Evolutionary conservation across 106 monocot genomes (phyloP), one percentile per base, ranked within the genome.

Genomic region (Dendrobium catenatum): DNA sequence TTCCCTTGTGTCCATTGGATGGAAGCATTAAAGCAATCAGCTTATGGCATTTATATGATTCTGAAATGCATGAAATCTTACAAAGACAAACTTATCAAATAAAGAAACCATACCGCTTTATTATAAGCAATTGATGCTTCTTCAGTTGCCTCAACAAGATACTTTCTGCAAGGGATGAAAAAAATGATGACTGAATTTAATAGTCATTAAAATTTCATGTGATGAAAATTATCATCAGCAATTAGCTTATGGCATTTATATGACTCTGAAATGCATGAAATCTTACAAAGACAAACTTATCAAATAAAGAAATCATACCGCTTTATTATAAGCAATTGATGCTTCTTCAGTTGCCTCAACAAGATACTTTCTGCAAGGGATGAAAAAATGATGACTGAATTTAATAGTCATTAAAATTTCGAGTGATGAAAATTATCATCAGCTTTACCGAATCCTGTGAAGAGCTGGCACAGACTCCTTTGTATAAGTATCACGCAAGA

Each of bases 41-140:
- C 55, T 5, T 56, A 54, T 8, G 15, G 5, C 54, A 54, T 54
- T 54, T 54, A 10, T 56, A 61, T 61, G 22, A 51, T 0, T 16
- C 51, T 13, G 51, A 51, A 51, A 51, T 51, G 13, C 51, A 51
- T 51, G 10, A 13, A 51, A 51, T 26, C 64, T 64, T 64, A 31
- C 0, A 37, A 70, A 2, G 37, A 31, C 33, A 76, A 80, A 77
- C 15, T 67, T 81, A 41, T 17, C 2, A 33, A 24, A 19, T n/a
- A 17, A 19, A 78, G 84, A 18, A 83, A 78, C n/a, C 88, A 85
- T 91, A 98, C 98, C 61, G 91, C 98, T 88, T 95, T 95, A 64
- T 93, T 99, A 72, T 95, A 95, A 75, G 92, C 88, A 81, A 91
- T 83, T 9, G 99, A 91, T 83, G 99, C 93, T 83, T 99, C 99